A percentile compares a stretch with the other conserved stretches of the same genome.
Conservation (phyloP, 2,329 filamentous ascomycete genomes). For the Acephala macrosclerotiorum region DNA sequence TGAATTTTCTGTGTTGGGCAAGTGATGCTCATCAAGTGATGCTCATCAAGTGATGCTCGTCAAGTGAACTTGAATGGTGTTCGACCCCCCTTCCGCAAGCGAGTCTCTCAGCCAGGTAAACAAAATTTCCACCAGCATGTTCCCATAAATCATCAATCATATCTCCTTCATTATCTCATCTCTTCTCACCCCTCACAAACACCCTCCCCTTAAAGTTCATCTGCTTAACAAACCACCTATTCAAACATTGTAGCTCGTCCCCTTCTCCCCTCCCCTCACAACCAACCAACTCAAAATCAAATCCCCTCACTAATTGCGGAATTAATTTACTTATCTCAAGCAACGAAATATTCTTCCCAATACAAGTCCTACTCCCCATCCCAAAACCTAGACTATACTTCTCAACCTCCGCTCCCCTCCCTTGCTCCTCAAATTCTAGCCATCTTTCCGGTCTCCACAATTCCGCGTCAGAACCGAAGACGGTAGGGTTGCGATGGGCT, state of each 20-base stretch:
- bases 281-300: constrained; percentile 39
- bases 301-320: constrained; percentile 45
- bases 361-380: constrained; percentile 50
- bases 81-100: neutral
- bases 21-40: neutral
- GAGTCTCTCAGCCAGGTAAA: too few relatives aligned
- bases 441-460: constrained; percentile 58
- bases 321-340: constrained; percentile 54
- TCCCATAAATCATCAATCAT: too few relatives aligned
- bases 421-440: constrained; percentile 49
- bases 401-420: constrained; percentile 58
- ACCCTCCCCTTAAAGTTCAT: constrained; percentile 37
- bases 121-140: too few relatives aligned
- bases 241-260: constrained; percentile 30
- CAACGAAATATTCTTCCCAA: constrained; percentile 53
- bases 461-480: constrained; percentile 58
- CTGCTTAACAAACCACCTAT: constrained; percentile 43
- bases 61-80: neutral
- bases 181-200: constrained; percentile 14
- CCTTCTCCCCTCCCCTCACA: constrained; percentile 24
- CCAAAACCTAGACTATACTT: constrained; percentile 49
- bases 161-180: too few relatives aligned
- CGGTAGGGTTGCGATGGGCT: constrained; percentile 49
- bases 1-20: too few relatives aligned
- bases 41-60: neutral